Evolutionary conservation across 1,284 basidiomycete genomes (phyloP), one percentile per base, ranked within the genome.

Genomic region (Melanopsichium pennsylvanicum): DNA sequence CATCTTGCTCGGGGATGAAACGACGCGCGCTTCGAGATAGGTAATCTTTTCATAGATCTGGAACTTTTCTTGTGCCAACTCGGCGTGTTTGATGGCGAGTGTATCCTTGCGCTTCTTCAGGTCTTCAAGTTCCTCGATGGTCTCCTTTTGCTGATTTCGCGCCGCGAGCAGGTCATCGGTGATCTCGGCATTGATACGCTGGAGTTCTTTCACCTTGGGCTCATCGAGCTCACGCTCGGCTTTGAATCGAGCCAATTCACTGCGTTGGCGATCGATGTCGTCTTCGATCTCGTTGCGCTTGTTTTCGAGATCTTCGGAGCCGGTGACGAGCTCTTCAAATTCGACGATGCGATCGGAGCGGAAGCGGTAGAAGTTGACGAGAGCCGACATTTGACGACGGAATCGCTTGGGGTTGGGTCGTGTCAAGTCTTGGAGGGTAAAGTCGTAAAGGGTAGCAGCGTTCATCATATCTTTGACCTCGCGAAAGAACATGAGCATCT

Each of bases 101-200:
- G 41, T 35, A 16, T 72, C 61, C 46, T 64, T 74, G 26, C 70
- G 66, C 41, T 51, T 50, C 47, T 75, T 71, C 48, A 72, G 66
- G 7, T 64, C 60, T 13, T 75, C 72, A 23, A 69, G 52, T 50
- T 72, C 66, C 21, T 64, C 59, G 36, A 73, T 69, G 34, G 68
- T 59, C 26, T 60, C 50, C 49, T 61, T 60, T 29, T 73, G 75
- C 54, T 72, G 61, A 42, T 71, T 70, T 4, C 66, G 26, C 13
- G 66, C 66, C 29, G 56, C 52, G 13, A 75, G 39, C 22, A 94
- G 85, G 70, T 87, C 88, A 35, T 93, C 85, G 61, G 93, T 91
- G 83, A 89, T 90, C 67, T 88, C 87, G 9, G 91, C 88, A 68
- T 90, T 92, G 77, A 90, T 88, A 58, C 89, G 82, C 50, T 88